Percentiles rank a stretch among this genome's conserved stretches.
Evolutionary conservation across 1,139 yeast genomes (phyloP).

Genomic region (Spencermartinsiella ligniputridi): DNA sequence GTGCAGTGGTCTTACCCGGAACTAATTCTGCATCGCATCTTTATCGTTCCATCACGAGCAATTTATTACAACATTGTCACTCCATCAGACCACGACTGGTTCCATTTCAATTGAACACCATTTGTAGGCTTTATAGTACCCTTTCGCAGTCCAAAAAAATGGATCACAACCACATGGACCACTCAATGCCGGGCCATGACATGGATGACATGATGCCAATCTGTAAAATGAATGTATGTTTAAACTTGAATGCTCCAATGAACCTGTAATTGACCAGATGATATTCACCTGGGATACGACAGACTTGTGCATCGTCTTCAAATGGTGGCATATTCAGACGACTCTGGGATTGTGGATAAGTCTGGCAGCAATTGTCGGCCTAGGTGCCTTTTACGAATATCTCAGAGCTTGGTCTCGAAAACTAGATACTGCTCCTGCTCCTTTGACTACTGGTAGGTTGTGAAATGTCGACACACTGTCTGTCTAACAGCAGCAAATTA

Average conservation of each 20-base stretch:
- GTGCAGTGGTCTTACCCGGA: too few species aligned
- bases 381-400: constrained; percentile 62
- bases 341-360: constrained; percentile 49
- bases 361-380: constrained; percentile 43
- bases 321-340: constrained; percentile 73
- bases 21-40: too few species aligned
- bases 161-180: too few species aligned
- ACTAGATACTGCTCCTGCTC: constrained; percentile 18
- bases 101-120: too few species aligned
- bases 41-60: too few species aligned
- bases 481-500: constrained; percentile 1
- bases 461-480: not conserved
- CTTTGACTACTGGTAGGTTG: not conserved
- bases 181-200: constrained; percentile 32
- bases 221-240: constrained; percentile 54
- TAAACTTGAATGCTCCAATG: constrained; percentile 1
- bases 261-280: constrained; percentile 41
- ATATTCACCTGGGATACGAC: constrained; percentile 78
- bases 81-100: too few species aligned
- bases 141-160: too few species aligned
- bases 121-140: too few species aligned
- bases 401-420: constrained; percentile 39
- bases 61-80: too few species aligned
- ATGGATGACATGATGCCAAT: constrained; percentile 33
- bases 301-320: constrained; percentile 65